A percentile compares a stretch with the other conserved stretches of the same genome.
Conservation (phyloP, 345 rosid species). For the Hypericum perforatum region DNA sequence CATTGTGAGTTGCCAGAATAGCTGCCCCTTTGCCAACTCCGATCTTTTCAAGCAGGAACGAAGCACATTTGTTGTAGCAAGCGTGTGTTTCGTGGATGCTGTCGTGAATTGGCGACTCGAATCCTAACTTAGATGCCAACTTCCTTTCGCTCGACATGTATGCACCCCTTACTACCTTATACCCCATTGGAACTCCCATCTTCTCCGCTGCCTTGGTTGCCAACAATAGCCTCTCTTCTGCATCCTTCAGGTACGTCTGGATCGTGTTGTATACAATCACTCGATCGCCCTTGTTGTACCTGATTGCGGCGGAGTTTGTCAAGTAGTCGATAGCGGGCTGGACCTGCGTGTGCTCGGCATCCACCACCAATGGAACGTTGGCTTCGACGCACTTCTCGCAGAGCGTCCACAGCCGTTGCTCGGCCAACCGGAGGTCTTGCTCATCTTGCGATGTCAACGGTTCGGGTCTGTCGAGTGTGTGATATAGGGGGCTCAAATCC, state of each 20-base stretch:
- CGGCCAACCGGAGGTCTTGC: slow-evolving; percentile 40
- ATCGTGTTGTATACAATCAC: slow-evolving; percentile 61
- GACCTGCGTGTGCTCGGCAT: slow-evolving; percentile 70
- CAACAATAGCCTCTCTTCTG: slow-evolving; percentile 48
- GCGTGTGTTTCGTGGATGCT: slow-evolving; percentile 58
- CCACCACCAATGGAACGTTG: slow-evolving; percentile 44
- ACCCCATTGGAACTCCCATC: slow-evolving; percentile 54
- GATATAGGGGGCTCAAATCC: slow-evolving; percentile 58
- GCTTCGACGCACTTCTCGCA: slow-evolving; percentile 47
- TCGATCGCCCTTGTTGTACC: slow-evolving; percentile 34
- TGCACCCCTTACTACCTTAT: slow-evolving; percentile 84
- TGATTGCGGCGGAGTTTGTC: slow-evolving; percentile 47
- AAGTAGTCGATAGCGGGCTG: slow-evolving; percentile 89
- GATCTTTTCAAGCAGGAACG: slow-evolving; percentile 55
- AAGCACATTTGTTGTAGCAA: slow-evolving; percentile 69
- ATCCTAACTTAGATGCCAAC: slow-evolving; percentile 56
- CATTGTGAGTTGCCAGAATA: slow-evolving; percentile 88
- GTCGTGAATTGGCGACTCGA: slow-evolving; percentile 64
- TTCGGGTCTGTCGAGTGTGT: slow-evolving; percentile 51
- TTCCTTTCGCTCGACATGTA: slow-evolving; percentile 65
- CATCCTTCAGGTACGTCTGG: slow-evolving; percentile 77
- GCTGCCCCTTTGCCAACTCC: slow-evolving; percentile 45
- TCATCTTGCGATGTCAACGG: slow-evolving; percentile 58
- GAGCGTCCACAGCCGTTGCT: slow-evolving; percentile 37
- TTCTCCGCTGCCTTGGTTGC: slow-evolving; percentile 45